phyloP scores from a whole-genome alignment of 768 basidiomycete species.

The Phanerochaete carnosa region DNA sequence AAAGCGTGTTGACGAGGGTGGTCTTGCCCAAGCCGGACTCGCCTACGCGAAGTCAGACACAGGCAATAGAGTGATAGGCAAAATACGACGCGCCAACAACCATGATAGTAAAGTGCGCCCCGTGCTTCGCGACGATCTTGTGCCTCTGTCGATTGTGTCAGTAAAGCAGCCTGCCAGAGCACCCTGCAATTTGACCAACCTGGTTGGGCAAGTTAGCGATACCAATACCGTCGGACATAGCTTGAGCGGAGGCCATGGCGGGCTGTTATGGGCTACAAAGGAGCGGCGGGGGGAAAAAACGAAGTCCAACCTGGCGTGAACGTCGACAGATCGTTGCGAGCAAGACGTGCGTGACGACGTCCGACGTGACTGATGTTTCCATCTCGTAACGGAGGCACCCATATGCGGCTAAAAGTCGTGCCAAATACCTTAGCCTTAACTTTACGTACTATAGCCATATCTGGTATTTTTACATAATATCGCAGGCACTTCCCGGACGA shows the following conservation, averaged over 20 bases:
- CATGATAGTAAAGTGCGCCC: slow-evolving; percentile 99
- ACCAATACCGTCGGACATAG: slow-evolving; percentile 72
- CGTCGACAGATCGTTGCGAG: slow-evolving; percentile 1
- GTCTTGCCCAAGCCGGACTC: slow-evolving; percentile 98
- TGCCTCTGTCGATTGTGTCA: slow-evolving; percentile 64
- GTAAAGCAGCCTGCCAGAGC: not conserved
- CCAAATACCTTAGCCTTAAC: not conserved
- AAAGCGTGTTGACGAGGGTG: slow-evolving; percentile 97
- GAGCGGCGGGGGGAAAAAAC: not conserved
- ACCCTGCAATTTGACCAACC: slow-evolving; percentile 44
- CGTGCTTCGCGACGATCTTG: slow-evolving; percentile 97
- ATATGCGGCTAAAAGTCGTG: not conserved
- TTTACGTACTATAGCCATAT: not conserved
- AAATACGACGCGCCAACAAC: slow-evolving; percentile 77
- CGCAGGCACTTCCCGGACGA: no score
- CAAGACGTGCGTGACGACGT: not conserved
- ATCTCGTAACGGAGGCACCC: not conserved
- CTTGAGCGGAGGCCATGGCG: slow-evolving; percentile 1
- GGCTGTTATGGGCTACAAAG: not conserved
- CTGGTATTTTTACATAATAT: no score
- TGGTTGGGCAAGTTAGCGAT: slow-evolving; percentile 99
- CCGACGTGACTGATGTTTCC: not conserved
- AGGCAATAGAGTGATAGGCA: not conserved
- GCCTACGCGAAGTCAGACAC: slow-evolving; percentile 43
- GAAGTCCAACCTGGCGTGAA: not conserved